Base-by-base conservation (phyloP, 345 rosid species). In the Gossypium bickii region DNA sequence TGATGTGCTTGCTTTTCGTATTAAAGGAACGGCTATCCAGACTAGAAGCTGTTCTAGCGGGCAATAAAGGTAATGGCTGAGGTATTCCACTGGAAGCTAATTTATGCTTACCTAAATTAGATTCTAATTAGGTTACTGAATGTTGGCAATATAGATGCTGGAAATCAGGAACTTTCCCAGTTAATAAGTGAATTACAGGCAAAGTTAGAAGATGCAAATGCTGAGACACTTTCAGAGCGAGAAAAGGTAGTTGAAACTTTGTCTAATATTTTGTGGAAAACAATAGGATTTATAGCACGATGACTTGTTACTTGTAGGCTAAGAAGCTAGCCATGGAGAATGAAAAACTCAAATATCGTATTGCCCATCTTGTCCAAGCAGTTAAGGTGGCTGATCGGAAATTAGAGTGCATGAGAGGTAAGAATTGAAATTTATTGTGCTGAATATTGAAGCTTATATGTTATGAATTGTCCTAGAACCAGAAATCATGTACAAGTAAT, bases 281-380 rank as follows among this genome's bases (percentile, higher is more conserved):
- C 11, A 41, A 57, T 43, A 43, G 20, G 41, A 25, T 60, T 60
- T 27, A 63, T 61, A 63, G 57, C 60, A 51, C 27, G 12, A 24
- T 53, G 12, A 29, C 47, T n/a, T 29, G 44, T 27, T 27, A n/a
- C 70, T 74, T 74, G 57, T 53, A 74, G 77, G 70, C 22, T 44
- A 29, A 53, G 62, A 65, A 74, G 70, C 77, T 63, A 18, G 55
- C 48, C 13, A 51, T 27, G 29, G 77, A 74, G 22, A 74, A 63
- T 65, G 77, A 74, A 52, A 74, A 74, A 53, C 77, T 64, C 70
- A 74, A 74, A 34, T 65, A 74, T 66, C 71, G 77, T 16, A 65
- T 48, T n/a, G 34, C 48, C 16, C 77, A 74, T 65, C 77, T 74
- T 52, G 49, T 64, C 51, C 77, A 17, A 15, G 77, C 77, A 12